Conservation (phyloP, 202 grass and related monocot species). For the Setaria viridis region DNA sequence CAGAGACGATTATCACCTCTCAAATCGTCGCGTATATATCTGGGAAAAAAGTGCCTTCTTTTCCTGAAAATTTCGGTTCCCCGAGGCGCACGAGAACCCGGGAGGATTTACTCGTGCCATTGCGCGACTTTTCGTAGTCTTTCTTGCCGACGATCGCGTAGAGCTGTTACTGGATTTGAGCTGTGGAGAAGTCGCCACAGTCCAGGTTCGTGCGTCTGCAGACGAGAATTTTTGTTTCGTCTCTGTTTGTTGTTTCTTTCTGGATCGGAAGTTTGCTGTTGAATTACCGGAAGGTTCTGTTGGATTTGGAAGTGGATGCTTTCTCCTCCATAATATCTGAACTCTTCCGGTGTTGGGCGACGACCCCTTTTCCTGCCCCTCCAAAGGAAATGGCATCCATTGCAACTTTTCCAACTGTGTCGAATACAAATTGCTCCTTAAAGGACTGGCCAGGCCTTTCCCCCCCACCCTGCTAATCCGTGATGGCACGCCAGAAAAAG, state of each 20-base stretch:
- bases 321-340: slow-evolving; percentile 42
- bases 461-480: slow-evolving; percentile 24
- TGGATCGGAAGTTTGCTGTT: slow-evolving; percentile 27
- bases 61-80: neutral
- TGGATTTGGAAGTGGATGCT: slow-evolving; percentile 36
- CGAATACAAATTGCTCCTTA: slow-evolving; percentile 50
- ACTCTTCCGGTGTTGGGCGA: slow-evolving; percentile 6
- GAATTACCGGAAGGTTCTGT: slow-evolving; percentile 41
- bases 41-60: neutral
- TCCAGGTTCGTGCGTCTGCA: neutral
- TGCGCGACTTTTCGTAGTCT: neutral
- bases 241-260: neutral
- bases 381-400: slow-evolving; percentile 44
- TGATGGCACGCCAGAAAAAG: slow-evolving; percentile 2
- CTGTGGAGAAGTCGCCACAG: neutral
- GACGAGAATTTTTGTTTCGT: neutral
- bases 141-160: slow-evolving; percentile 6
- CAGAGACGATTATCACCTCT: neutral
- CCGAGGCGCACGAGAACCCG: neutral
- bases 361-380: slow-evolving; percentile 26
- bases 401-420: slow-evolving; percentile 46
- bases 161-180: slow-evolving; percentile 22
- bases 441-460: slow-evolving; percentile 31
- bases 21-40: neutral
- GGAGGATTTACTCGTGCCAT: slow-evolving; percentile 40